Evolutionary conservation across 495 filamentous ascomycete species (phyloP), one percentile per base, ranked within the genome.

Genomic region (Diplogelasinospora grovesii): DNA sequence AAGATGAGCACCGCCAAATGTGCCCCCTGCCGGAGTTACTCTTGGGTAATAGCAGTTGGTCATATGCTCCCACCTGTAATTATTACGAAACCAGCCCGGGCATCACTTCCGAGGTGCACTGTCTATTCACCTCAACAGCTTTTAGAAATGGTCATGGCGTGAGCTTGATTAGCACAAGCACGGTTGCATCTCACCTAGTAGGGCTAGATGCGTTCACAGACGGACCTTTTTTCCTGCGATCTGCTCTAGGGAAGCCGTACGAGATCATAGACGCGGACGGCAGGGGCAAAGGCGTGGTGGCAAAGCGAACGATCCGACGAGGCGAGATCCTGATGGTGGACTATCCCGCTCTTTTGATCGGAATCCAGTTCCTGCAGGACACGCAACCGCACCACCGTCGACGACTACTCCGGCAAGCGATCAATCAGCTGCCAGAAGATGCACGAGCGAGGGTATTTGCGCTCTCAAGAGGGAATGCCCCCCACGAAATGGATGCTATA

Each of bases 241-340:
- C 36, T 3, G 13, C 38, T 2, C 29, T 28, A 1, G 54, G 38
- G 3, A 40, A 50, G 4, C 40, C 53, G 2, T 62, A 59, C 24
- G 33, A 52, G 14, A 23, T 66, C 2, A 39, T 41, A 2, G 48
- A 59, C 5, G 47, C 65, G 1, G 43, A 51, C 3, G 60, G 58
- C 0, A 63, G 61, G 22, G 66, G 66, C 1, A 50, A 60, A 20
- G 65, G 66, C 2, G 43, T 64, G 3, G 40, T 68, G 0, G 63
- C 66, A 3, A 54, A 28, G 3, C 56, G 62, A 0, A 41, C 10
- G n/a, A 65, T 70, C 33, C 41, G 44, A 6, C 45, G 54, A 2
- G 53, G 63, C 0, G 63, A 68, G 29, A 56, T 56, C 36, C 41
- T 70, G 31, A 61, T 70, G 58, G 48, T 54, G 10, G 65, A 69